Evolutionary conservation across 257 asterid species (phyloP).

Genomic region (Solanum gracilifrons): DNA sequence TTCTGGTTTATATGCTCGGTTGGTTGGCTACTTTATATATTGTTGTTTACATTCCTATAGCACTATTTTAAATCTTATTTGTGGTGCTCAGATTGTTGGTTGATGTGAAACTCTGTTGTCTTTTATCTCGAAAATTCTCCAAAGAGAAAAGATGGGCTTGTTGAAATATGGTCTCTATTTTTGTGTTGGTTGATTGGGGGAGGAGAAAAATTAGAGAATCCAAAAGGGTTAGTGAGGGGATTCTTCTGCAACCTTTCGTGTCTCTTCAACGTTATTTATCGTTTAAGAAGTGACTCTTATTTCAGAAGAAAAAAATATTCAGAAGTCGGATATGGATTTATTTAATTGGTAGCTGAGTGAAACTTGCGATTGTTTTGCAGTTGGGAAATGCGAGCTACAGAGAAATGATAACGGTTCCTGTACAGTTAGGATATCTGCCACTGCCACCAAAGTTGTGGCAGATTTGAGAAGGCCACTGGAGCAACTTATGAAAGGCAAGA

Average conservation of each 20-base stretch:
- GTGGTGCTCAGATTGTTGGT: not conserved
- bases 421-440: slow-evolving; percentile 71
- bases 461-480: slow-evolving; percentile 66
- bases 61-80: not conserved
- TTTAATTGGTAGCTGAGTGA: not conserved
- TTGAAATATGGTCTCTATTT: not conserved
- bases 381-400: slow-evolving; percentile 50
- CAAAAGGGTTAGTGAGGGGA: not conserved
- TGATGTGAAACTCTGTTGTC: not conserved
- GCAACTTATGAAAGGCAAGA: slow-evolving; percentile 63
- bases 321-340: not conserved
- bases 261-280: not conserved
- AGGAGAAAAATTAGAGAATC: not conserved
- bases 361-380: slow-evolving; percentile 23
- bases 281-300: not conserved
- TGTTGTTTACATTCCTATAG: not conserved
- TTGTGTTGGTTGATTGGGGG: not conserved
- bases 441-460: slow-evolving; percentile 64
- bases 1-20: not conserved
- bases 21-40: not conserved
- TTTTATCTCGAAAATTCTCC: not conserved
- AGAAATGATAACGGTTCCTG: slow-evolving; percentile 47
- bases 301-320: not conserved
- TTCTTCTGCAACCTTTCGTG: not conserved
- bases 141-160: not conserved